These are phyloP conservation scores for Xylaria grammica DNA, from an alignment of 495 filamentous ascomycete species.

Conservation along the genomic window DNA sequence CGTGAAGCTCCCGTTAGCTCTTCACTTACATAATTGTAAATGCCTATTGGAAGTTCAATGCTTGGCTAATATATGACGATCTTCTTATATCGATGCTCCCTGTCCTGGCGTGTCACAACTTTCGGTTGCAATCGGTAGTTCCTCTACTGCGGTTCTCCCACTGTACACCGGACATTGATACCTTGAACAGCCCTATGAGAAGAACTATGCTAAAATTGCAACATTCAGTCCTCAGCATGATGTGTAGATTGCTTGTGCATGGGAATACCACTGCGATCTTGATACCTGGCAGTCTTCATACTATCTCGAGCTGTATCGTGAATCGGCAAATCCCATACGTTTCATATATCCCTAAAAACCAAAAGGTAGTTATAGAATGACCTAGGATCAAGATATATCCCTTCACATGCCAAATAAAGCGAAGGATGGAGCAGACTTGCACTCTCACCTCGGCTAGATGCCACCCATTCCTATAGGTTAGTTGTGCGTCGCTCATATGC, in stretches of 20 bases:
- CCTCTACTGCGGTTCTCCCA: neutral
- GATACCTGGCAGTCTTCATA: no score
- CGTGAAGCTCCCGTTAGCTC: neutral
- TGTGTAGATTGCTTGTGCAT: no score
- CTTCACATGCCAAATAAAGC: neutral
- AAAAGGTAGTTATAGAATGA: no score
- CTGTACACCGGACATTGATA: no score
- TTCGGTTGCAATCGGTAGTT: conserved; percentile 4
- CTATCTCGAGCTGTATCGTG: no score
- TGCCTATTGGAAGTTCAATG: neutral
- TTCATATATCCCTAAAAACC: no score
- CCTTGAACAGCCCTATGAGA: neutral
- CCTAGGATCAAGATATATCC: no score
- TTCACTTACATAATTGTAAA: conserved; percentile 3
- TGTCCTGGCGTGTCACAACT: neutral
- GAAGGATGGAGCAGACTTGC: neutral
- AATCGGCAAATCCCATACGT: no score
- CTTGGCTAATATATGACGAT: neutral
- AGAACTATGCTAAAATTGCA: neutral
- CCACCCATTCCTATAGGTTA: neutral
- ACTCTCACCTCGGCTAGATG: neutral
- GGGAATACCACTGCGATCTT: no score
- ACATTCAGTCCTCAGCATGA: neutral
- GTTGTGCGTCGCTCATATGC: neutral
- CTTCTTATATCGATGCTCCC: neutral